Conservation (phyloP, 768 basidiomycete genomes). For the Hypsizygus marmoreus region DNA sequence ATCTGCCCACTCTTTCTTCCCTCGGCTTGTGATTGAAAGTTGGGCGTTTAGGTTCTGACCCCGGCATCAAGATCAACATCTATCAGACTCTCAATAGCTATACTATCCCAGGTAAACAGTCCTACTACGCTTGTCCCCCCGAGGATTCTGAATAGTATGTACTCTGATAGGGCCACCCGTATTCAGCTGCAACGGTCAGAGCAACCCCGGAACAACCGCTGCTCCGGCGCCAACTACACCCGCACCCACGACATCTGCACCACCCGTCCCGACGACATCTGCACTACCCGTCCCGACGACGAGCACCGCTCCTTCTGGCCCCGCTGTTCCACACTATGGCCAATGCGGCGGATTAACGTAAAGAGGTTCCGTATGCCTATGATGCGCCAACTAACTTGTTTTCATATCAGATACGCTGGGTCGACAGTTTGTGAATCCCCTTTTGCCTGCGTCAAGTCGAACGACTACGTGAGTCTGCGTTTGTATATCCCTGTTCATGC, state of each 20-base stretch:
- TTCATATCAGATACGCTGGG: constrained; percentile 28
- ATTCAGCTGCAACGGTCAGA: constrained; percentile 35
- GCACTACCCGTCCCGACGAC: constrained; percentile 18
- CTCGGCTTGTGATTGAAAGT: background rate
- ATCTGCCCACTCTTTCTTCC: background rate
- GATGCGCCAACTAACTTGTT: background rate
- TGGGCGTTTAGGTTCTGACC: constrained; percentile 35
- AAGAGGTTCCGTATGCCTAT: constrained; percentile 19
- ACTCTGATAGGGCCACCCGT: constrained; percentile 37
- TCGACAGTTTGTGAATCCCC: constrained; percentile 34
- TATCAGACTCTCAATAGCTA: constrained; percentile 38
- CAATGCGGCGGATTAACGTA: constrained; percentile 41
- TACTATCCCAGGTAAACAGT: constrained; percentile 37
- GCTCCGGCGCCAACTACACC: constrained; percentile 14
- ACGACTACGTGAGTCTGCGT: constrained; percentile 30
- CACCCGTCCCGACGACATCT: constrained; percentile 16
- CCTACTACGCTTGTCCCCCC: background rate
- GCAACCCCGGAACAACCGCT: constrained; percentile 16
- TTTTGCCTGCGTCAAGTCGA: constrained; percentile 34
- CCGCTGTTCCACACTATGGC: constrained; percentile 39
- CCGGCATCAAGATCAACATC: constrained; percentile 44
- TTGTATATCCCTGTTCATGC: background rate
- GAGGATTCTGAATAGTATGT: background rate
- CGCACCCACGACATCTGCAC: constrained; percentile 19
- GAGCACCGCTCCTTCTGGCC: constrained; percentile 17